Base-by-base conservation (phyloP, 2,329 filamentous ascomycete genomes). In the Elsinoe perseae region DNA sequence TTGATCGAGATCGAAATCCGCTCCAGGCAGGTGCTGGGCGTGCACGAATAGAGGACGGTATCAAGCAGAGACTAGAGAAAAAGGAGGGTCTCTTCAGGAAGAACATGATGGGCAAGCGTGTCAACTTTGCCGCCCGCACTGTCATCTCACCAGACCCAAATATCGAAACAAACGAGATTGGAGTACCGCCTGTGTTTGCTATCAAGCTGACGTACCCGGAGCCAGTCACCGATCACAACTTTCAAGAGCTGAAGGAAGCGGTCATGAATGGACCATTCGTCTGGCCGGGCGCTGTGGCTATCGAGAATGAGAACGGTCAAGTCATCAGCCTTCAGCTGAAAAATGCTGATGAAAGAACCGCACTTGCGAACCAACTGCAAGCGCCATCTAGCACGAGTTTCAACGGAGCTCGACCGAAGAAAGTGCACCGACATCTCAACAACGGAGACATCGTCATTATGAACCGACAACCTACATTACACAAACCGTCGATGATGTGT, bases 91-190 rank as follows among this genome's bases (percentile, higher is more conserved):
- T 98, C 27, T 98, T 98, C 77, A 81, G 93, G 65, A 97, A 95
- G 77, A 96, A 98, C 73, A 97, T 98, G 93, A 98, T 98, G 93
- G 93, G 93, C 59, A 98, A 98, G 78, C 90, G 93, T 77, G 93
- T 98, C 74, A 97, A 98, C 71, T 97, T 93, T 69, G 93, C 93
- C 50, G 93, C 93, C 34, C 86, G 93, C 70, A 95, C 88, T 79
- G 93, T 98, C 69, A 98, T 98, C 64, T 97, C 92, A 8, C 93
- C 93, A 0, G 93, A 98, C 68, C 93, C 93, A 2, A 98, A 97
- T 67, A 95, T 98, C 65, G 93, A 98, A 71, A 97, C 93, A 16
- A 97, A 95, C 70, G 93, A 98, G 73, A 97, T 98, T 62, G 93
- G 93, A 70, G 92, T 98, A 2, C 93, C 93, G 16, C 89, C 92